Evolutionary conservation across 108 stramenopile genomes (phyloP).

Genomic region (Ochromonas danica): DNA sequence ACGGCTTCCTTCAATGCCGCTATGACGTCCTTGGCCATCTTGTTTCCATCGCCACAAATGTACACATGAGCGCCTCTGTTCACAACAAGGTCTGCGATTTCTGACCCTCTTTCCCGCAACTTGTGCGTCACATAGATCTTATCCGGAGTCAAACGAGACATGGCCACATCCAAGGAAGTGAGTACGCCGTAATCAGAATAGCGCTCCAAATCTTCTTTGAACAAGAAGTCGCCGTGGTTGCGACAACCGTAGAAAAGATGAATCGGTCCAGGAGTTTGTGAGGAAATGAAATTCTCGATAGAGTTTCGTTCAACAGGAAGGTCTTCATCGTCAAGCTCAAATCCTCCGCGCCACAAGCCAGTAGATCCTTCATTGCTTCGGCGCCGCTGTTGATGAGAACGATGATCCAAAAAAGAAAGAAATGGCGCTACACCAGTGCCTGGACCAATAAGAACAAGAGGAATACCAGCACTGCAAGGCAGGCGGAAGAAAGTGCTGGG

Average conservation of each 20-base stretch:
- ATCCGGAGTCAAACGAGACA: background rate
- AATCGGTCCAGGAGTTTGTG: background rate
- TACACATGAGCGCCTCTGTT: background rate
- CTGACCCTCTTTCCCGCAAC: background rate
- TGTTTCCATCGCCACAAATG: constrained; percentile 30
- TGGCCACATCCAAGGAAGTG: constrained; percentile 7
- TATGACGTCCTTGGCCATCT: no score
- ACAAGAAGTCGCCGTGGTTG: constrained; percentile 9
- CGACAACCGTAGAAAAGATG: constrained; percentile 17
- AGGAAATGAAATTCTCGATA: background rate
- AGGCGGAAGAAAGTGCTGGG: background rate
- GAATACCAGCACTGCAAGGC: background rate
- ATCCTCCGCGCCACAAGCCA: constrained; percentile 31
- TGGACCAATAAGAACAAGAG: constrained; percentile 30
- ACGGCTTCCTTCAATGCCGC: no score
- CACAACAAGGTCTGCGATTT: background rate
- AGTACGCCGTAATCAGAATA: background rate
- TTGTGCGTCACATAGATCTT: constrained; percentile 29
- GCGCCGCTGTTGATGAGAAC: background rate
- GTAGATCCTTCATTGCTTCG: no score
- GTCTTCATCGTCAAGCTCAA: constrained; percentile 23
- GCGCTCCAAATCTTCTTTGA: background rate
- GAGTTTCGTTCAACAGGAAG: constrained; percentile 12
- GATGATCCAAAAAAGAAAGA: constrained; percentile 1
- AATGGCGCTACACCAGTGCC: constrained; percentile 36